Evolutionary conservation across 305 asterid species (phyloP).

Genomic region (Fraxinus greggii): DNA sequence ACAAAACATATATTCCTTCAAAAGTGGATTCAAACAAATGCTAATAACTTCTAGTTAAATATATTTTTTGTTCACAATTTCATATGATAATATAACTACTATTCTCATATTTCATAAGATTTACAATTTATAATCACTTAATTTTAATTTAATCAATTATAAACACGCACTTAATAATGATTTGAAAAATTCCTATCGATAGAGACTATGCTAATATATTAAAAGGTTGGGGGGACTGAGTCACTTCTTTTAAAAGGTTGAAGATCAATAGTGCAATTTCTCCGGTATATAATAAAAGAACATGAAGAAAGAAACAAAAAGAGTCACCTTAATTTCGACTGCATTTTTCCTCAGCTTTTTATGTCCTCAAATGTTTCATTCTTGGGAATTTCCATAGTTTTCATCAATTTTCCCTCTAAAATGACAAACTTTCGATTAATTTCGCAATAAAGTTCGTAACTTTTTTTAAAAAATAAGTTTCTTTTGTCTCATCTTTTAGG

Average conservation of each 20-base stretch:
- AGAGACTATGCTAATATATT: background rate
- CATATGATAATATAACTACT: background rate
- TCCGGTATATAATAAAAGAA: background rate
- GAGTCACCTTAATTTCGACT: constrained; percentile 57
- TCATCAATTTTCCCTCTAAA: constrained; percentile 15
- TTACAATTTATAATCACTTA: background rate
- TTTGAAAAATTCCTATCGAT: background rate
- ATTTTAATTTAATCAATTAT: background rate
- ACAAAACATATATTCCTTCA: too few relatives aligned
- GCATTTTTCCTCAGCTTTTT: constrained; percentile 48
- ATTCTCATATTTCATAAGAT: background rate
- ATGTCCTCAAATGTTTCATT: constrained; percentile 16
- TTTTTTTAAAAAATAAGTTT: background rate
- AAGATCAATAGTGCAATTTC: background rate
- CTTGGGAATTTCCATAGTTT: constrained; percentile 49
- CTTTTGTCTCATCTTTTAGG: constrained; percentile 21
- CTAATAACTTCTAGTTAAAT: too few relatives aligned
- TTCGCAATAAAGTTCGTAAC: background rate
- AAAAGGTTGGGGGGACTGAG: background rate
- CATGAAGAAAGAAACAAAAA: constrained; percentile 25
- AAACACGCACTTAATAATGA: background rate
- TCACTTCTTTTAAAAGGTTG: background rate
- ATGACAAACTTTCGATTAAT: background rate
- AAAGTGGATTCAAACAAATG: too few relatives aligned
- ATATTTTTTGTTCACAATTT: too few relatives aligned